Evolutionary conservation across 768 basidiomycete species (phyloP), one percentile per base, ranked within the genome.

Genomic region (Podaxis sp.): DNA sequence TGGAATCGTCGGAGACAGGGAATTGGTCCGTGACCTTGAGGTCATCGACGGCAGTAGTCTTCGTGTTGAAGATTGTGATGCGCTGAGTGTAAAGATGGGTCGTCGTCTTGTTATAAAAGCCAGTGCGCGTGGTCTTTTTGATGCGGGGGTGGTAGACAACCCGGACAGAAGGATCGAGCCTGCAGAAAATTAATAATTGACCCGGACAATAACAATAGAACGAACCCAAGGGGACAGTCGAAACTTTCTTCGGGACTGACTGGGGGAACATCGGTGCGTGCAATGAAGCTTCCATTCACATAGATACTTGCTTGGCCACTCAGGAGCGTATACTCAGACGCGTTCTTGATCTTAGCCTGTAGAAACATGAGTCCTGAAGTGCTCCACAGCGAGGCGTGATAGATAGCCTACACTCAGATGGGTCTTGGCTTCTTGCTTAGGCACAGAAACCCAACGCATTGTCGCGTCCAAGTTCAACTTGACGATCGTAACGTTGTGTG

Each of bases 281-380:
- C 75, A 13, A 86, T 82, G 68, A 84, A 86, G 60, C 79, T 80
- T 36, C 82, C 82, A 67, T 87, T 82, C 36, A 86, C 75, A 66
- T 84, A 86, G 0, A 86, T 76, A 63, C 78, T 82, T 0, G 80
- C 80, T 0, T 68, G 65, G 0, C 86, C 85, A 0, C 72, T 66
- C 8, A 87, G 74, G 1, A 87, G 69, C 2, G 80, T 79, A 63
- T 83, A 84, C 27, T 82, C 80, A 4, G 82, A 84, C 12, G 78
- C 78, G 64, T 87, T 87, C 69, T 78, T 79, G 60, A 87, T 76
- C 55, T 73, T 77, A 12, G 78, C 80, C 79, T 84, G 64, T 25
- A 46, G 17, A 47, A 19, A 27, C 29, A 66, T 40, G 49, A 9
- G 17, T 55, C 46, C 37, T 50, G 37, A 49, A 50, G 41, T 22